These are phyloP conservation scores for Eimeria sp. DNA, from an alignment of 169 alveolate species.

Conservation along the genomic window DNA sequence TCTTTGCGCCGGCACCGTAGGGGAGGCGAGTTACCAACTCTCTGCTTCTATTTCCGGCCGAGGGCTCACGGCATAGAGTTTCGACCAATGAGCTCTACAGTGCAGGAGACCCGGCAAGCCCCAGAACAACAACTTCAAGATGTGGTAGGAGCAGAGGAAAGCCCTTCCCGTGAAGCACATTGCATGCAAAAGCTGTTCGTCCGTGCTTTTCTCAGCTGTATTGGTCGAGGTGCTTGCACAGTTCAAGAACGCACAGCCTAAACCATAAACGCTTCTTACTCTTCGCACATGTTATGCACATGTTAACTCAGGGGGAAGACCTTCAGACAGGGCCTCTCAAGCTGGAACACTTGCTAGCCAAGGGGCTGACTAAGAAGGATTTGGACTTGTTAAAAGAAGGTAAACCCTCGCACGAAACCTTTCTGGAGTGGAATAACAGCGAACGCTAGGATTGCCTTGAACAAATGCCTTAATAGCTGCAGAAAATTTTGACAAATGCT, in stretches of 20 bases:
- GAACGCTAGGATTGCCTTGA: neutral
- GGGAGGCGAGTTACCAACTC: neutral
- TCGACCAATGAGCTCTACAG: constrained; percentile 56
- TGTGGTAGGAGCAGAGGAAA: neutral
- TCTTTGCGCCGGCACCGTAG: neutral
- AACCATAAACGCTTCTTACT: neutral
- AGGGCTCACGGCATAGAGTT: neutral
- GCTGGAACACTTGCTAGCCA: constrained; percentile 87
- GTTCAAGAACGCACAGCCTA: neutral
- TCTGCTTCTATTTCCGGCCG: neutral
- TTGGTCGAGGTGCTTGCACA: neutral
- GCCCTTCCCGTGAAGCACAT: neutral
- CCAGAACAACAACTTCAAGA: constrained; percentile 47
- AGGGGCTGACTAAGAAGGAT: constrained; percentile 90
- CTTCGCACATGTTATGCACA: neutral
- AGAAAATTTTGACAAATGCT: too few species aligned
- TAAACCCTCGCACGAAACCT: constrained; percentile 83
- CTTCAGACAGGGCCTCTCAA: constrained; percentile 86
- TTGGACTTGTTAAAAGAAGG: constrained; percentile 93
- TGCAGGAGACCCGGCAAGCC: constrained; percentile 31
- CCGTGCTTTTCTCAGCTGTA: neutral
- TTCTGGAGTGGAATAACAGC: neutral
- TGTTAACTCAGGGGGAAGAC: constrained; percentile 52
- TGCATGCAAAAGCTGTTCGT: neutral
- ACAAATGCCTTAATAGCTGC: neutral